Evolutionary conservation across 2,329 filamentous ascomycete species (phyloP).

Genomic region (Anthostomella pinea): DNA sequence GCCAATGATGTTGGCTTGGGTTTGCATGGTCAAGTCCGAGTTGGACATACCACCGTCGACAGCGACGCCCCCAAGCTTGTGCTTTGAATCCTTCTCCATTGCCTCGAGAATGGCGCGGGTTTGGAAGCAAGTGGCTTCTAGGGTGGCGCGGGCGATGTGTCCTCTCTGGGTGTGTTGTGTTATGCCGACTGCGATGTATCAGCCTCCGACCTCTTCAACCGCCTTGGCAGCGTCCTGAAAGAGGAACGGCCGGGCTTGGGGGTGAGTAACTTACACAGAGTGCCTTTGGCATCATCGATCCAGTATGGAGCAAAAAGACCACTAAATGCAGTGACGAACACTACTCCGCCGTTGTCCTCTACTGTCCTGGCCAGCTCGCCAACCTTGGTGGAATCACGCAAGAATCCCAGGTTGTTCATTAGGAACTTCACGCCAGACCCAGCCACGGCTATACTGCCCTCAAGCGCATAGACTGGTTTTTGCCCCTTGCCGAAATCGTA

Average conservation of each 20-base stretch:
- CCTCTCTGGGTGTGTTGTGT: constrained; percentile 82
- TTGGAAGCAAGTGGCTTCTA: constrained; percentile 90
- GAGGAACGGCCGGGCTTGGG: neutral
- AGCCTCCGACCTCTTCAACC: constrained; percentile 20
- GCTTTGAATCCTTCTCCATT: constrained; percentile 82
- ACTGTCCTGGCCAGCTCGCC: constrained; percentile 51
- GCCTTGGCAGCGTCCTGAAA: too few species aligned
- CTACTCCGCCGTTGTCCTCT: constrained; percentile 74
- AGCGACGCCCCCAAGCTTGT: constrained; percentile 70
- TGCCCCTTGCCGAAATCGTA: constrained; percentile 68
- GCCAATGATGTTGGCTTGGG: constrained; percentile 79
- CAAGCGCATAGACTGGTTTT: constrained; percentile 72
- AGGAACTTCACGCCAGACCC: constrained; percentile 77
- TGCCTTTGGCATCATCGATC: constrained; percentile 90
- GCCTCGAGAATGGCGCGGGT: constrained; percentile 88
- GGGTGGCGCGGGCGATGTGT: constrained; percentile 83
- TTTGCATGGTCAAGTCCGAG: constrained; percentile 87
- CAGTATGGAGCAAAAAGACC: constrained; percentile 91
- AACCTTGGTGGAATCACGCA: constrained; percentile 48
- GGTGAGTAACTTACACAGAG: constrained; percentile 60
- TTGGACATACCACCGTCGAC: constrained; percentile 90
- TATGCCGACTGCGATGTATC: constrained; percentile 60
- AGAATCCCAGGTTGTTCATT: constrained; percentile 61
- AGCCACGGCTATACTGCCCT: constrained; percentile 80
- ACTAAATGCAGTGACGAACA: constrained; percentile 87